Evolutionary conservation across 2,329 filamentous ascomycete genomes (phyloP), one percentile per base, ranked within the genome.

Genomic region (Nothophoma quercina): DNA sequence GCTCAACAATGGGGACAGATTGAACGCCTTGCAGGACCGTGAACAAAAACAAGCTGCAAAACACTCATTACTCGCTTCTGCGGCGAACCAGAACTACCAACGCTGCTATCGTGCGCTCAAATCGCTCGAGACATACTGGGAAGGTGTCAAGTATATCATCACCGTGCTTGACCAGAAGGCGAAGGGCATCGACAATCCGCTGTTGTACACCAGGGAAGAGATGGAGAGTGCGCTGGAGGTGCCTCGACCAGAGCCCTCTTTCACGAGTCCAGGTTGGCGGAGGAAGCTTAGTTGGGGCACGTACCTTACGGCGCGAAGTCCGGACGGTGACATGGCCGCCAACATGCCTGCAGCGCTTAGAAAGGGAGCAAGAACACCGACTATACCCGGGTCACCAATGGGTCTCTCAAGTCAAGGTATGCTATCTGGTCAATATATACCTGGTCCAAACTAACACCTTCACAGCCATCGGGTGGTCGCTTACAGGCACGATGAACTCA

Each of bases 401-500:
- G 75, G 79, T 30, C 78, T 81, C 54, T 74, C 79, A 8, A 79
- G 75, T 62, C 81, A 84, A 77, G 80, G 70, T 85, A 65, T 43
- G 63, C 57, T 21, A n/a, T 16, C 28, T 39, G 5, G 7, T 3
- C 6, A 29, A 18, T 6, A 33, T 15, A 5, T 28, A 4, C 16
- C 42, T 21, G 10, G 10, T 13, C 36, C 18, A 16, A 18, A 38
- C 60, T 68, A 43, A 69, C 42, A 15, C 42, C 28, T 18, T 25
- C 10, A 51, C 51, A 82, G 83, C 85, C 0, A 90, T 96, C 52
- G 91, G 90, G 1, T 96, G 90, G 88, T 92, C 90, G 7, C 77
- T 96, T n/a, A 91, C 91, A 0, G 91, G 91, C 12, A 93, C 88
- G 1, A 92, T 90, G 47, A 91, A 96, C 66, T 95, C 90, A 3